A percentile compares a stretch with the other conserved stretches of the same genome.
Evolutionary conservation across 495 filamentous ascomycete species (phyloP).

Genomic region (Evernia prunastri): DNA sequence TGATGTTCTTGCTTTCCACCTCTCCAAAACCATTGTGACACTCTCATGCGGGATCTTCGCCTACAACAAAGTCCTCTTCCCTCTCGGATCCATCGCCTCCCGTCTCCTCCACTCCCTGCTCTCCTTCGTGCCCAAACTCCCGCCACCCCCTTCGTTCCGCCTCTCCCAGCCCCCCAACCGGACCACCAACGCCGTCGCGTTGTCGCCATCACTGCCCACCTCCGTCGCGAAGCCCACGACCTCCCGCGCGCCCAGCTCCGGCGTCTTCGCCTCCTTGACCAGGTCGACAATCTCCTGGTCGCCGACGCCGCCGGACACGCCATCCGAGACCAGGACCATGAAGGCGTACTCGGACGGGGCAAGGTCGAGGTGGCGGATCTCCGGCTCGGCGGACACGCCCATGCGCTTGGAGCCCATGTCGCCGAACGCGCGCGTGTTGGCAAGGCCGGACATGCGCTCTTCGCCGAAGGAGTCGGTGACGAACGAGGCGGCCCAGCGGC

Average conservation of each 20-base stretch:
- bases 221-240: conserved; percentile 85
- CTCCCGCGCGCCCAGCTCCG: conserved; percentile 71
- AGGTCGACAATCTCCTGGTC: conserved; percentile 97
- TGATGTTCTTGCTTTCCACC: not conserved
- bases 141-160: conserved; percentile 77
- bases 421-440: conserved; percentile 90
- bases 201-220: conserved; percentile 63
- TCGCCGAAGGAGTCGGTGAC: conserved; percentile 96
- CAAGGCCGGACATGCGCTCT: conserved; percentile 86
- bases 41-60: not conserved
- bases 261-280: conserved; percentile 85
- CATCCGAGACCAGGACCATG: conserved; percentile 80
- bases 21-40: not conserved
- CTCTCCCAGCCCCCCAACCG: conserved; percentile 93
- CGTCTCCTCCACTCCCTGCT: conserved; percentile 74
- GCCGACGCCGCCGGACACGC: conserved; percentile 69
- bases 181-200: conserved; percentile 91
- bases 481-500: conserved; percentile 78
- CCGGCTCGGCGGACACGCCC: conserved; percentile 89
- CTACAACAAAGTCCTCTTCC: conserved; percentile 47
- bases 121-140: conserved; percentile 85
- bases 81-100: conserved; percentile 78
- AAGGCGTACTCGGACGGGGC: conserved; percentile 78
- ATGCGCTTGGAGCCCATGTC: conserved; percentile 87
- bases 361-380: conserved; percentile 68